Evolutionary conservation across 1,139 yeast genomes (phyloP), one percentile per base, ranked within the genome.

Genomic region (Scheffersomyces titani): DNA sequence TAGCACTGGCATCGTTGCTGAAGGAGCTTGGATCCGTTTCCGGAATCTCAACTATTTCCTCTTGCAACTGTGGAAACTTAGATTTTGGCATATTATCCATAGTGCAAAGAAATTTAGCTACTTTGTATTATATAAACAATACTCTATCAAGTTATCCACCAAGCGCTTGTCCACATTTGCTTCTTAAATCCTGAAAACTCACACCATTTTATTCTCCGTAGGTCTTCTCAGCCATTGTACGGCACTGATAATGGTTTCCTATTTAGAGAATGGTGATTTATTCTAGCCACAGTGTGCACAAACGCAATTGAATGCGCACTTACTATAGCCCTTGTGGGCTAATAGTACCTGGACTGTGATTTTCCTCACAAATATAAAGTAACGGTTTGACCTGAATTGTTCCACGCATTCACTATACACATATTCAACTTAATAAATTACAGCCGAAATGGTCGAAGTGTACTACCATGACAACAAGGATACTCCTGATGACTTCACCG

Each of bases 391-490:
- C 40, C 16, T 30, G 16, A 9, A 30, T 11, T 30, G 13, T 30
- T 9, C 40, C 13, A 9, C 3, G 16, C 40, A 30, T 30, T 30
- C 13, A 30, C 2, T 30, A 30, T 16, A 11, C 13, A 30, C 40
- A 30, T 11, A 6, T 30, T 11, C 40, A 30, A 16, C 40, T 30
- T 5, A 9, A 11, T 30, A 30, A 9, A 7, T 30, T 2, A 30
- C 40, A 30, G 40, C 30, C 19, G 62, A 45, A 40, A 80, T 80
- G 84, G 83, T 77, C 49, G 67, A 82, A 68, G 84, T 86, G 9
- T 93, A 90, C 73, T 85, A 83, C 66, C 93, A 91, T 84, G 97
- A 92, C 69, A 80, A 83, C 68, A 75, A 83, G 40, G 80, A 83
- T 59, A 75, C 83, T 2, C 78, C 78, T 1, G 92, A 88, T 57